A percentile compares a stretch with the other conserved stretches of the same genome.
These are phyloP conservation scores for Biscutella laevigata DNA, from an alignment of 441 rosid genomes.

Conservation along the genomic window DNA sequence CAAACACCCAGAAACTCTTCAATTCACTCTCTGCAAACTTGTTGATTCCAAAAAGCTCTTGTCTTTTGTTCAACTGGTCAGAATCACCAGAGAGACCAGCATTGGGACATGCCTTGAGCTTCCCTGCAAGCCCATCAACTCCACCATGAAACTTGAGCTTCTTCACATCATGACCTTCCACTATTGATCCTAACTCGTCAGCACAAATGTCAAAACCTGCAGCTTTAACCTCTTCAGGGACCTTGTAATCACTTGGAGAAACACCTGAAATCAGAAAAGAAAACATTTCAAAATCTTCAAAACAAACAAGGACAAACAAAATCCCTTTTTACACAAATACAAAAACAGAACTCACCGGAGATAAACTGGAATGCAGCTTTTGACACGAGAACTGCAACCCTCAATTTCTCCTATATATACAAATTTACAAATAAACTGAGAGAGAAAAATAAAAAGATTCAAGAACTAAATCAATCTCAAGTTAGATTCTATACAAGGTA, in stretches of 20 bases:
- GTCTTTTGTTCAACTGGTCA: constrained; percentile 33
- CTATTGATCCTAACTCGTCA: constrained; percentile 68
- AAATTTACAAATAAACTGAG: background rate
- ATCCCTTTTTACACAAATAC: background rate
- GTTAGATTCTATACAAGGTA: background rate
- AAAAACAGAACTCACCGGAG: constrained; percentile 34
- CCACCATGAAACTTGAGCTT: constrained; percentile 67
- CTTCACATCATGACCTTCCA: constrained; percentile 62
- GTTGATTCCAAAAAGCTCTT: constrained; percentile 62
- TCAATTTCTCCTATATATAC: constrained; percentile 53
- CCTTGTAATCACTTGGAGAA: constrained; percentile 50
- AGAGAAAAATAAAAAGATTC: background rate
- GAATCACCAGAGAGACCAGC: constrained; percentile 41
- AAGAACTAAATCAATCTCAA: background rate
- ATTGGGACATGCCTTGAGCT: constrained; percentile 44
- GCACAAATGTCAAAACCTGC: constrained; percentile 72
- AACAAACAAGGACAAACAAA: constrained; percentile 3
- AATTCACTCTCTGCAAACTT: constrained; percentile 52
- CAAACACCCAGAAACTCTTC: constrained; percentile 61
- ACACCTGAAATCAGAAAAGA: too few relatives aligned
- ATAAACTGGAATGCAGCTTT: constrained; percentile 82
- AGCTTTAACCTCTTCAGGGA: constrained; percentile 62
- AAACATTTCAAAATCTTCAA: too few relatives aligned
- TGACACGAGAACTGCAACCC: constrained; percentile 76
- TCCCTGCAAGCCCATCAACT: constrained; percentile 52